Evolutionary conservation across 2,329 filamentous ascomycete genomes (phyloP).

Genomic region (Metarhizium sp.): DNA sequence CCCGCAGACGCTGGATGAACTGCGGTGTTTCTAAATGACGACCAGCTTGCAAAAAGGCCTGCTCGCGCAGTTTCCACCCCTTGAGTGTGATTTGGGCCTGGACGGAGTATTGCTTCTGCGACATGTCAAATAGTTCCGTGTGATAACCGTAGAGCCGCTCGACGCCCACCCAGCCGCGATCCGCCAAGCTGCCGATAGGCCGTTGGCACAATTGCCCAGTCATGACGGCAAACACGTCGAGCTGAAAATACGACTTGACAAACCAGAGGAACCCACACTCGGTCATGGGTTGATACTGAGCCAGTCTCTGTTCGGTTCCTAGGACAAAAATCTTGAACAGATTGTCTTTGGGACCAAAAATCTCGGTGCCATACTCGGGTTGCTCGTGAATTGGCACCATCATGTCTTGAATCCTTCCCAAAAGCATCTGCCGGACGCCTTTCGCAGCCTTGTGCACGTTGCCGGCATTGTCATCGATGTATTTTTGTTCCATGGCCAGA

Average conservation of each 20-base stretch:
- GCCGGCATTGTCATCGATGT: conserved; percentile 42
- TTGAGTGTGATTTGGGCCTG: conserved; percentile 39
- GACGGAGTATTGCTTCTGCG: conserved; percentile 32
- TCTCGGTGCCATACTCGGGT: conserved; percentile 40
- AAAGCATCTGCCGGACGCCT: conserved; percentile 36
- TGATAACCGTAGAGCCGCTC: conserved; percentile 38
- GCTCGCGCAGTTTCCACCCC: conserved; percentile 44
- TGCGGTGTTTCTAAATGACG: conserved; percentile 29
- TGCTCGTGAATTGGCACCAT: conserved; percentile 36
- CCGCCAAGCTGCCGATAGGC: conserved; percentile 38
- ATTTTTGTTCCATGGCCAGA: conserved; percentile 35
- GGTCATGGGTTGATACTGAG: conserved; percentile 31
- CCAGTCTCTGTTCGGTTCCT: conserved; percentile 36
- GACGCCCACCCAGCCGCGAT: conserved; percentile 42
- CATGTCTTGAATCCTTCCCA: conserved; percentile 39
- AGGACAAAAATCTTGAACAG: conserved; percentile 45
- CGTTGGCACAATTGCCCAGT: conserved; percentile 43
- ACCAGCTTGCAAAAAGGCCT: conserved; percentile 27
- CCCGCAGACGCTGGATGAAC: conserved; percentile 36
- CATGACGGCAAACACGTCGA: conserved; percentile 46
- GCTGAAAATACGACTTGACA: conserved; percentile 43
- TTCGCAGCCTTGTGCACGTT: conserved; percentile 41
- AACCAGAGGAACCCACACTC: conserved; percentile 46
- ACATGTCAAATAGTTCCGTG: conserved; percentile 39
- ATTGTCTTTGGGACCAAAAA: conserved; percentile 39